These are phyloP conservation scores for Rhizomucor pusillus DNA, from an alignment of 371 early-diverging fungal species.

Conservation along the genomic window DNA sequence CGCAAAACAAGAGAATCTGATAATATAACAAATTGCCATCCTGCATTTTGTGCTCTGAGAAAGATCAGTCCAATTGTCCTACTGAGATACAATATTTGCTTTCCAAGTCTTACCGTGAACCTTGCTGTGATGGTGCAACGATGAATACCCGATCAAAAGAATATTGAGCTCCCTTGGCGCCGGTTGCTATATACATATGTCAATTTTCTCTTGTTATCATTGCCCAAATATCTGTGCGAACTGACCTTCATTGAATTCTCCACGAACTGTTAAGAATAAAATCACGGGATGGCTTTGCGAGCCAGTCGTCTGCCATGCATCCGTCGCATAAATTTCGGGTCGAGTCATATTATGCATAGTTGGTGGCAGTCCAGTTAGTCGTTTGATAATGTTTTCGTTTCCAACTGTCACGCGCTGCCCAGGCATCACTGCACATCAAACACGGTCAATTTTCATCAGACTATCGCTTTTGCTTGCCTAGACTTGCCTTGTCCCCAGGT, in stretches of 20 bases:
- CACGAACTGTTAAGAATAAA: constrained; percentile 48
- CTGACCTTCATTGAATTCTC: constrained; percentile 52
- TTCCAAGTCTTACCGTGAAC: constrained; percentile 38
- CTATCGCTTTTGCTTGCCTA: not conserved
- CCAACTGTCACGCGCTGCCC: constrained; percentile 17
- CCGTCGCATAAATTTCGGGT: constrained; percentile 43
- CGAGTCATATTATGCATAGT: constrained; percentile 46
- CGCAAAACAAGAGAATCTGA: constrained; percentile 48
- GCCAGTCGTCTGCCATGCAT: constrained; percentile 53
- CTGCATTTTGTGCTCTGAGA: constrained; percentile 43
- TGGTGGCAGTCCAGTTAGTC: constrained; percentile 42
- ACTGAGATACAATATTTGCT: too few species aligned
- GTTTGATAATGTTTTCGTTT: constrained; percentile 29
- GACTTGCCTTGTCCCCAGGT: constrained; percentile 41
- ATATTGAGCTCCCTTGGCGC: constrained; percentile 21
- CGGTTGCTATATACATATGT: constrained; percentile 9
- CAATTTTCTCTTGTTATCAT: not conserved
- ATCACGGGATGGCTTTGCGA: constrained; percentile 31
- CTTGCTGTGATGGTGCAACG: constrained; percentile 51
- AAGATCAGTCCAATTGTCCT: not conserved
- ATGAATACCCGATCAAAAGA: constrained; percentile 57
- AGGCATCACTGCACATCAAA: not conserved
- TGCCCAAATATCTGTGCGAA: too few species aligned
- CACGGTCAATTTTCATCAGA: not conserved
- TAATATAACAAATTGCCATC: constrained; percentile 51